phyloP scores from a whole-genome alignment of 2,329 filamentous ascomycete species.

The Delphinella strobiligena region DNA sequence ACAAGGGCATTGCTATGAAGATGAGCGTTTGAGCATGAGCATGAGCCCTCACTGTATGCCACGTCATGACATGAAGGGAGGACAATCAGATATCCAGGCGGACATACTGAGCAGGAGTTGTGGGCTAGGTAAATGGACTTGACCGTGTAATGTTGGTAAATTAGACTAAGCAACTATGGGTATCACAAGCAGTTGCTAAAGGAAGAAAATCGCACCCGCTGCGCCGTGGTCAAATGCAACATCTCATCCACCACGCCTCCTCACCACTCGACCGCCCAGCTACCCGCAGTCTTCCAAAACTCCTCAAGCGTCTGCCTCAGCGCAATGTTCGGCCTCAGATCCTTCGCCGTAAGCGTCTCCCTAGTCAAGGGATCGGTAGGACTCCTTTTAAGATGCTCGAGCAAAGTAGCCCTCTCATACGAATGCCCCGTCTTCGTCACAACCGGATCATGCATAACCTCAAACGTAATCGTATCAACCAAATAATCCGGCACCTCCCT shows the following conservation, averaged over 20 bases:
- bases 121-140: too few species aligned
- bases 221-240: too few species aligned
- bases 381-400: constrained; percentile 70
- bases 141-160: too few species aligned
- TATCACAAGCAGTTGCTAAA: not conserved
- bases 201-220: too few species aligned
- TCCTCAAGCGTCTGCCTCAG: constrained; percentile 74
- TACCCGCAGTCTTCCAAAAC: constrained; percentile 66
- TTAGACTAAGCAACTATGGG: not conserved
- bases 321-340: constrained; percentile 70
- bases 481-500: constrained; percentile 62
- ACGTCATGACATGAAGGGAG: too few species aligned
- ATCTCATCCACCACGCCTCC: too few species aligned
- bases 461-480: constrained; percentile 65
- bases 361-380: constrained; percentile 74
- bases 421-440: constrained; percentile 74
- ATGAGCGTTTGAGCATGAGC: constrained; percentile 63
- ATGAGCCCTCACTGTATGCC: too few species aligned
- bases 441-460: constrained; percentile 48
- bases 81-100: too few species aligned
- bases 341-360: constrained; percentile 53
- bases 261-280: constrained; percentile 87
- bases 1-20: constrained; percentile 92
- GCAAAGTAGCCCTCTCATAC: constrained; percentile 75
- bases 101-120: too few species aligned